Evolutionary conservation across 352 stramenopile species (phyloP).

Genomic region (Phytophthora crassamura): DNA sequence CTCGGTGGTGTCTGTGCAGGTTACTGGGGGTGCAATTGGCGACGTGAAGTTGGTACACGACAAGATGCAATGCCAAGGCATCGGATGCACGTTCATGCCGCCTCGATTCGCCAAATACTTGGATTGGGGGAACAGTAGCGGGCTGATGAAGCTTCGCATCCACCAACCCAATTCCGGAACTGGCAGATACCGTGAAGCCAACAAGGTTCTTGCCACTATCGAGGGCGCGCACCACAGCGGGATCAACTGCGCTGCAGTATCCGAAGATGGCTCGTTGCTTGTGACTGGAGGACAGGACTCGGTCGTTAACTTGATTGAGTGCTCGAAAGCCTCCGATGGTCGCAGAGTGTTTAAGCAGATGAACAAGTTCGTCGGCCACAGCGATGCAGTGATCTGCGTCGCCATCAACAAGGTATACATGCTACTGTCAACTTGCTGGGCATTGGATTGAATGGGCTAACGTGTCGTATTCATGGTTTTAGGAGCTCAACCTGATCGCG

Average conservation of each 20-base stretch:
- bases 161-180: conserved; percentile 40
- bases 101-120: conserved; percentile 80
- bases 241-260: conserved; percentile 67
- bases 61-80: conserved; percentile 62
- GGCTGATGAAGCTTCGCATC: conserved; percentile 70
- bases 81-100: conserved; percentile 63
- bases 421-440: no score
- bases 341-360: conserved; percentile 74
- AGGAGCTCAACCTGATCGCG: conserved; percentile 75
- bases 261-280: conserved; percentile 62
- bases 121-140: conserved; percentile 61
- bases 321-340: conserved; percentile 53
- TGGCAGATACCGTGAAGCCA: conserved; percentile 62
- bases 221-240: conserved; percentile 65
- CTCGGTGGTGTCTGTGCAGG: conserved; percentile 31
- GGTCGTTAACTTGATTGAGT: conserved; percentile 79
- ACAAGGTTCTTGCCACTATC: conserved; percentile 71
- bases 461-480: not conserved
- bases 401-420: conserved; percentile 69
- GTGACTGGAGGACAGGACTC: conserved; percentile 74
- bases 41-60: conserved; percentile 68
- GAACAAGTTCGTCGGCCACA: conserved; percentile 73
- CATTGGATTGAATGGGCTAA: not conserved
- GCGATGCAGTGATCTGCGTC: conserved; percentile 61
- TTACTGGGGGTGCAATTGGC: conserved; percentile 51